phyloP scores from a whole-genome alignment of 1,284 basidiomycete species.

The Moesziomyces aphidis region DNA sequence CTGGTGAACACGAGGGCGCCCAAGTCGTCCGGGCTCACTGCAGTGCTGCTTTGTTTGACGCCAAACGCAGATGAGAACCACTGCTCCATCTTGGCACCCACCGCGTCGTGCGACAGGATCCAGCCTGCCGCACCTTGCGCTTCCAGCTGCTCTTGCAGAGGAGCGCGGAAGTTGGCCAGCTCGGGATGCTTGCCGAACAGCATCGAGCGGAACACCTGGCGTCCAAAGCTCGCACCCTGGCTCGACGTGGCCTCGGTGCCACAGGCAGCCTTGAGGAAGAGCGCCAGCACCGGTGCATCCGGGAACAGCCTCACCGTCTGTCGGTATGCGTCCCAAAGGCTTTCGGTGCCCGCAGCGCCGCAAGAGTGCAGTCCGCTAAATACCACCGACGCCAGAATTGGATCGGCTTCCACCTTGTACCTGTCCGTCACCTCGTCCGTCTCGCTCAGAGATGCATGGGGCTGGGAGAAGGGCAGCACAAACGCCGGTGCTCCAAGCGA shows the following conservation, averaged over 20 bases:
- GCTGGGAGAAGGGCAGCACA: not conserved
- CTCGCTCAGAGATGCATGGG: not conserved
- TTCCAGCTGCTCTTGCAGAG: constrained; percentile 13
- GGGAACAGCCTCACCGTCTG: constrained; percentile 31
- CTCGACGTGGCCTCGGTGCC: not conserved
- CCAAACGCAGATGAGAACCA: constrained; percentile 37
- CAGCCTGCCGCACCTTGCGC: constrained; percentile 16
- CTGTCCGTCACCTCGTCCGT: not conserved
- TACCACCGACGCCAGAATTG: constrained; percentile 29
- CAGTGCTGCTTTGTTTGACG: not conserved
- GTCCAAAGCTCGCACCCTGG: constrained; percentile 15
- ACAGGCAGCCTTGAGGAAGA: constrained; percentile 36
- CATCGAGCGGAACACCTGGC: constrained; percentile 28
- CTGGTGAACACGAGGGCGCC: constrained; percentile 22
- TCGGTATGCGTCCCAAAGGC: constrained; percentile 33
- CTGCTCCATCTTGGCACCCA: constrained; percentile 25
- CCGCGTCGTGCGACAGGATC: constrained; percentile 29
- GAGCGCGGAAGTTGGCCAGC: constrained; percentile 18
- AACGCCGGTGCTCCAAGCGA: not conserved
- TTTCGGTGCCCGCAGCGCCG: constrained; percentile 18
- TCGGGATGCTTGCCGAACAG: constrained; percentile 37
- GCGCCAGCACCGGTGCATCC: constrained; percentile 30
- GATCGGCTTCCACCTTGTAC: constrained; percentile 19
- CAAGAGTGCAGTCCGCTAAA: constrained; percentile 28
- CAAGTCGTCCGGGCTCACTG: constrained; percentile 2